Base-by-base conservation (phyloP, 192 early-diverging fungal species). In the Entomortierella chlamydospora region DNA sequence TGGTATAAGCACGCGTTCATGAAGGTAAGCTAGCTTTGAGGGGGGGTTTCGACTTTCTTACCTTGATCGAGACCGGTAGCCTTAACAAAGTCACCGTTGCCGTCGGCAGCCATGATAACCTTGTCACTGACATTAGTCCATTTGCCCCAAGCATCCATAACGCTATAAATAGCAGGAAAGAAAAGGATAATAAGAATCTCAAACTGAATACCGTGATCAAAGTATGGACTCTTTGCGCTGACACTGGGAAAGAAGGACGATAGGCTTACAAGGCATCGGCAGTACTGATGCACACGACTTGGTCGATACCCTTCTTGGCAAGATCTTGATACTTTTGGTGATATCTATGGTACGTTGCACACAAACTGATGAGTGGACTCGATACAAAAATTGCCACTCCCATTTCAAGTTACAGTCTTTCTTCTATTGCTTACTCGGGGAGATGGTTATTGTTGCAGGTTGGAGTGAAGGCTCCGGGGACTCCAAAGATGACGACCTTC, bases 101-200 rank as follows among this genome's bases (percentile, higher is more conserved):
- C 93, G 71, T 95, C 94, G 34, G 91, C 90, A 60, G 91, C 88
- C 91, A 95, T 92, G 60, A 87, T 79, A 31, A 90, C 79, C 72
- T 91, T 87, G 64, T 86, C 86, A 26, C 59, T 68, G 39, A 73
- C 60, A n/a, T 82, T 65, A 4, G 62, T 63, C 62, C 82, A 77
- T 69, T 87, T 87, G 43, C 83, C 86, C 81, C 85, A 87, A 22
- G 86, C 86, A 61, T 83, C 82, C 86, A 87, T 88, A 41, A 85
- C 83, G 55, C 76, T 79, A 43, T 52, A 18, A 18, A 37, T 25
- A 33, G 28, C 30, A 61, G 28, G n/a, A 50, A 37, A 37, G 12
- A 39, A 31, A 45, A 42, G 20, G n/a, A 37, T 10, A 2, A 23
- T n/a, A 25, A 22, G 17, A 28, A 51, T 2, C 11, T 82, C 81